A percentile compares a stretch with the other conserved stretches of the same genome.
Conservation (phyloP, 176 grass and related monocot genomes). For the Juncus effusus region DNA sequence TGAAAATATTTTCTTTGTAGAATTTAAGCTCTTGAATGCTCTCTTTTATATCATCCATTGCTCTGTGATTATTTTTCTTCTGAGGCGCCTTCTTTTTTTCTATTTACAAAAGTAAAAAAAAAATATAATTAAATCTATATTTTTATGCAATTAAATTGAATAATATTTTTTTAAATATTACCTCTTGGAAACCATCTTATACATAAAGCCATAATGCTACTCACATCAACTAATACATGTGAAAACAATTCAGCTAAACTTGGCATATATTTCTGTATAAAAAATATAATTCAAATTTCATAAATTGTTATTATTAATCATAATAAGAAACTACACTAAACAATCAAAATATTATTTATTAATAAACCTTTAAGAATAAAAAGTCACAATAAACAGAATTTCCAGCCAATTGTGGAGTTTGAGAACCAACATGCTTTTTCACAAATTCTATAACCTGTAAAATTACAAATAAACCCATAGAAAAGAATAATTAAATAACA, state of each 20-base stretch:
- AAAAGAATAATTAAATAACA: neutral
- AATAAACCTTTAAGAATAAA: conserved; percentile 76
- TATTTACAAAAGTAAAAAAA: conserved; percentile 16
- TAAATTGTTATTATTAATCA: conserved; percentile 23
- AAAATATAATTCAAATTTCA: conserved; percentile 11
- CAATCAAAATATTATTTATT: conserved; percentile 4
- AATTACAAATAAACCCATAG: neutral
- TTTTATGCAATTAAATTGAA: no score
- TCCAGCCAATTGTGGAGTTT: conserved; percentile 64
- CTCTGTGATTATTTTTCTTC: conserved; percentile 67
- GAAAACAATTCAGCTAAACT: conserved; percentile 60
- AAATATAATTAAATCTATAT: conserved; percentile 11
- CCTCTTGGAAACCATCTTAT: conserved; percentile 83
- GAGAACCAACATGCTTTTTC: conserved; percentile 49
- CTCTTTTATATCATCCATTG: conserved; percentile 92
- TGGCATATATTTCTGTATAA: conserved; percentile 84
- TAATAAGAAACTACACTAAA: conserved; percentile 6
- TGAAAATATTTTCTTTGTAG: conserved; percentile 84
- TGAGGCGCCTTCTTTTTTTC: conserved; percentile 61
- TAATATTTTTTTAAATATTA: conserved; percentile 25
- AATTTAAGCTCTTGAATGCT: conserved; percentile 74
- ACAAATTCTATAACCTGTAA: conserved; percentile 80
- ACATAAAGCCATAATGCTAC: conserved; percentile 87
- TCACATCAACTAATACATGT: conserved; percentile 78
- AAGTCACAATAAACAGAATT: conserved; percentile 79